Conservation (phyloP, 2,329 filamentous ascomycete genomes). For the Pyrenochaeta sp. region DNA sequence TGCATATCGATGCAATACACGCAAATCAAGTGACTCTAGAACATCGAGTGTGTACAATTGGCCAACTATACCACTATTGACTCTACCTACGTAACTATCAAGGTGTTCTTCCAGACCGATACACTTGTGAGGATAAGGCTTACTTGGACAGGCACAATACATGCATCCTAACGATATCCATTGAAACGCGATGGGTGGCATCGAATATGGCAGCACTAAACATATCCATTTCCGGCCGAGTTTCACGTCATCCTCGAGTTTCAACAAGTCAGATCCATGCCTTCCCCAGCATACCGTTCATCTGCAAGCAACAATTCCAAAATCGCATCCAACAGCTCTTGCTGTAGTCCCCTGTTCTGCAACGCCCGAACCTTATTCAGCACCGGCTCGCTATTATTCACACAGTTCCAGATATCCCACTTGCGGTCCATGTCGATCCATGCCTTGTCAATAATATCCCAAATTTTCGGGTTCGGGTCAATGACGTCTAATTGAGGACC, state of each 20-base stretch:
- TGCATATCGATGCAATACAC: background rate
- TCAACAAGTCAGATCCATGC: background rate
- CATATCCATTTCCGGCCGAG: too few relatives aligned
- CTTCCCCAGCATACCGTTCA: slow-evolving; percentile 36
- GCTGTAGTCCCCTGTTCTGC: slow-evolving; percentile 35
- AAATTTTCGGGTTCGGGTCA: slow-evolving; percentile 40
- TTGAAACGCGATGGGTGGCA: too few relatives aligned
- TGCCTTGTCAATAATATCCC: slow-evolving; percentile 39
- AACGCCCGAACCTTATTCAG: slow-evolving; percentile 40
- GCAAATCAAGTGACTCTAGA: background rate
- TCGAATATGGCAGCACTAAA: too few relatives aligned
- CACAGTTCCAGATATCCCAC: slow-evolving; percentile 42
- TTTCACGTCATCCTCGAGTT: too few relatives aligned
- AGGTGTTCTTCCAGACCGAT: too few relatives aligned
- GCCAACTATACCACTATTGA: background rate
- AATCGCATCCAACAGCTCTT: slow-evolving; percentile 43
- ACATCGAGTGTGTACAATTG: background rate
- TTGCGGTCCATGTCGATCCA: slow-evolving; percentile 44
- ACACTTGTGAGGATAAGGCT: too few relatives aligned
- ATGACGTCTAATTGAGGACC: slow-evolving; percentile 45
- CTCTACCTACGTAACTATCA: too few relatives aligned
- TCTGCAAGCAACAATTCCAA: slow-evolving; percentile 48
- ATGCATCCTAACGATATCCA: too few relatives aligned
- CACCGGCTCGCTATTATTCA: slow-evolving; percentile 38
- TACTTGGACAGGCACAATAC: too few relatives aligned